Evolutionary conservation across 2,329 filamentous ascomycete genomes (phyloP).

Genomic region (Colletotrichum eremochloae): DNA sequence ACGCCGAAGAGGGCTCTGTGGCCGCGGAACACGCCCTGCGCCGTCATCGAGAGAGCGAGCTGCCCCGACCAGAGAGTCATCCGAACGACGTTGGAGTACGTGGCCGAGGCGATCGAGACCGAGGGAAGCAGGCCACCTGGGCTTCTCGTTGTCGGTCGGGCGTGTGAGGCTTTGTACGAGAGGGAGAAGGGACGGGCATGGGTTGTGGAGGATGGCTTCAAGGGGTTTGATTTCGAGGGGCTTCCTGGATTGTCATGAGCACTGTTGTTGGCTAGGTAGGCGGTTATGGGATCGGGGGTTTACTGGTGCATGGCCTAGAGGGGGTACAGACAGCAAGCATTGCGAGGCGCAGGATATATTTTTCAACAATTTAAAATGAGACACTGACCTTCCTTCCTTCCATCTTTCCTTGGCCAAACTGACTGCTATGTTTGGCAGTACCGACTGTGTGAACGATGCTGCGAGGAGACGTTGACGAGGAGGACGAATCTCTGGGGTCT

Average conservation of each 20-base stretch:
- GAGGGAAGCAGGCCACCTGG: conserved; percentile 93
- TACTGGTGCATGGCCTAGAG: neutral
- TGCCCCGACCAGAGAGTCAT: conserved; percentile 96
- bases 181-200: conserved; percentile 74
- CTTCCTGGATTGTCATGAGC: conserved; percentile 29
- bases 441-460: no score
- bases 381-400: neutral
- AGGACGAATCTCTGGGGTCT: no score
- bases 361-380: neutral
- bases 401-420: no score
- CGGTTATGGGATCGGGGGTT: neutral
- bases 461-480: no score
- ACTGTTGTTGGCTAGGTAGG: neutral
- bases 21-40: conserved; percentile 86
- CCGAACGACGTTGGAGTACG: conserved; percentile 83
- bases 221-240: conserved; percentile 71
- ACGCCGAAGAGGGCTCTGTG: conserved; percentile 64
- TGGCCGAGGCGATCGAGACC: conserved; percentile 86
- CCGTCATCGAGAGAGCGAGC: conserved; percentile 92
- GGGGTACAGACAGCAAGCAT: conserved; percentile 4
- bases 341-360: conserved; percentile 2
- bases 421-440: no score
- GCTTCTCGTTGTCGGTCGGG: conserved; percentile 84
- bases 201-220: conserved; percentile 90
- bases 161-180: conserved; percentile 82